Evolutionary conservation across 2,329 filamentous ascomycete genomes (phyloP), one percentile per base, ranked within the genome.

Genomic region (Fusarium succisae): DNA sequence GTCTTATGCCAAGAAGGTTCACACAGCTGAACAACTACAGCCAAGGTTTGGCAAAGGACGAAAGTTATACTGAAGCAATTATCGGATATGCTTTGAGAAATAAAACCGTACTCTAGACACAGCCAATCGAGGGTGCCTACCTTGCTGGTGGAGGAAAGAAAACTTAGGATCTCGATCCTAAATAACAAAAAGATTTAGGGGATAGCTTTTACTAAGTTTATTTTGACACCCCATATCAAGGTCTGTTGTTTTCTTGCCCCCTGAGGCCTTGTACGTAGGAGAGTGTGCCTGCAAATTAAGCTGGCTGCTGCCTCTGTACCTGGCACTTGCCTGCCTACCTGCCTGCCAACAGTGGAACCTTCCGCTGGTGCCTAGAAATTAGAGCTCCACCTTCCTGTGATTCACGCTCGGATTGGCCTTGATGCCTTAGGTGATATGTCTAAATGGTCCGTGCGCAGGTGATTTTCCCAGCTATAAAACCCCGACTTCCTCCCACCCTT

Each of bases 381-480:
- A 44, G 35, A 58, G 45, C 45, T 43, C 35, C 53, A 65, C 37
- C 50, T 55, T 61, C 72, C 38, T 44, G 65, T 32, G 8, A 74
- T 76, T 74, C 69, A 65, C 57, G 28, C 69, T 54, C 68, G 56
- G 48, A 66, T 63, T 53, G 41, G 65, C 38, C 44, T 61, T 51
- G 47, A 14, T 63, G 53, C 67, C 66, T 79, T 78, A 79, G 71
- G 73, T 79, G 66, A 79, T 66, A 47, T 30, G 0, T 0, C 0
- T 2, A 8, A 3, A 2, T 66, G 71, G 75, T 44, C 70, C 72
- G 76, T 78, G 78, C 76, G 18, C 20, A 9, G 30, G n/a, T 69
- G 64, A 60, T 72, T 51, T 13, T 17, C 26, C 12, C 37, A 62
- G 41, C 66, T 84, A 84, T 84, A 84, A 83, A 85, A 74, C 0